Base-by-base conservation (phyloP, 2,329 filamentous ascomycete genomes). In the Aspergillus japonicus region DNA sequence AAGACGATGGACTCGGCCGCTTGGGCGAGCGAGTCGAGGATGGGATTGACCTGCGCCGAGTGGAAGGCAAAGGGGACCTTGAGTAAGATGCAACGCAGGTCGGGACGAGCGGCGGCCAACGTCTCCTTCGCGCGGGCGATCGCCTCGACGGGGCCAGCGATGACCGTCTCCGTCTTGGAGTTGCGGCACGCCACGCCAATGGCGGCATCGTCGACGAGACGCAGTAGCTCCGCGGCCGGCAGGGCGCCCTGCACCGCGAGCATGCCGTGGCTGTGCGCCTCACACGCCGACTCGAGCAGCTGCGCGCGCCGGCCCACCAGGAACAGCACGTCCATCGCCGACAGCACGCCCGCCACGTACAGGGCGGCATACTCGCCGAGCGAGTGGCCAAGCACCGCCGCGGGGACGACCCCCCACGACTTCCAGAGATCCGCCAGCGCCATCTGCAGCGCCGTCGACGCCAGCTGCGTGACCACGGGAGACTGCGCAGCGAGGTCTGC, bases 291-390 rank as follows among this genome's bases (percentile, higher is more conserved):
- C 49, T 87, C 82, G 3, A 92, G 79, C 5, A 92, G 79, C 68
- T 84, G 78, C 5, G 90, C 90, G 59, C 90, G 85, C 51, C 79
- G 73, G 35, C 89, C 90, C 24, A 93, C 89, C 2, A 93, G 80
- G 65, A 87, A 87, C 57, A 94, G 64, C 0, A 70, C 64, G 56
- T 77, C 76, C n/a, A 49, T 66, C 1, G 63, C 69, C n/a, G 73
- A 72, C 4, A 78, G 57, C 2, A 77, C 71, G 3, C 72, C 75
- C 2, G 75, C 69, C 10, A 63, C 66, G 54, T 69, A 60, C 0
- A 77, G 57, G 14, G 75, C 75, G 5, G 73, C 70, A 62, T 76
- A 77, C 62, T 78, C 75, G 2, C 75, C 75, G 3, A 77, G 66
- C 50, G 75, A 77, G 58, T 77, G 74, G 0, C 76, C 80, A 5